Evolutionary conservation across 768 basidiomycete species (phyloP).

Genomic region (Strobilomyces echinocephalus): DNA sequence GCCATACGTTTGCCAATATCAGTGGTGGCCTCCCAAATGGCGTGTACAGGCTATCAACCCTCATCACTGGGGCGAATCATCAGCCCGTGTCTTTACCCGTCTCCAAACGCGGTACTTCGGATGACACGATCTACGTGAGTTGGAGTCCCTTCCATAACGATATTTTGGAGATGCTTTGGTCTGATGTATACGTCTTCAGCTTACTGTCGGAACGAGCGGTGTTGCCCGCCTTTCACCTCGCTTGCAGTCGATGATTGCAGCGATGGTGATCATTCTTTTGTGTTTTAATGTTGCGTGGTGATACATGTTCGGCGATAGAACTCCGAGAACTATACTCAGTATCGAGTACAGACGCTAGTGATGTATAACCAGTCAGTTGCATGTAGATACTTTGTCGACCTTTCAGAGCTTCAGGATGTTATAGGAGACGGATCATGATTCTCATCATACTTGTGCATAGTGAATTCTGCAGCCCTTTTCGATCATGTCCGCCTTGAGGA

Average conservation of each 20-base stretch:
- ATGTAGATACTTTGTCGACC: too few species aligned
- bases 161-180: neutral
- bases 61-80: conserved; percentile 46
- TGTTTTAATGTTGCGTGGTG: too few species aligned
- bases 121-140: conserved; percentile 40
- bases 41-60: conserved; percentile 41
- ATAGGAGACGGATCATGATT: too few species aligned
- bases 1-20: conserved; percentile 44
- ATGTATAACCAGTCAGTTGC: too few species aligned
- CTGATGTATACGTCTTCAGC: conserved; percentile 17
- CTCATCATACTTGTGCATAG: neutral
- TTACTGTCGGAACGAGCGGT: conserved; percentile 18
- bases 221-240: too few species aligned
- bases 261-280: too few species aligned
- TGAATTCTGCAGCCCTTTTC: neutral
- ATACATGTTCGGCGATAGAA: too few species aligned
- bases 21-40: conserved; percentile 52
- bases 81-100: conserved; percentile 35
- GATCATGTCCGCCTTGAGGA: conserved; percentile 19
- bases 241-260: too few species aligned
- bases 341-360: too few species aligned
- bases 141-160: neutral
- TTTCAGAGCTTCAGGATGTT: too few species aligned
- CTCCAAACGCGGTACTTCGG: conserved; percentile 39
- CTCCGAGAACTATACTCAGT: too few species aligned